A percentile compares a stretch with the other conserved stretches of the same genome.
These are phyloP conservation scores for Agroathelia rolfsii DNA, from an alignment of 1,284 basidiomycete genomes.

Conservation along the genomic window DNA sequence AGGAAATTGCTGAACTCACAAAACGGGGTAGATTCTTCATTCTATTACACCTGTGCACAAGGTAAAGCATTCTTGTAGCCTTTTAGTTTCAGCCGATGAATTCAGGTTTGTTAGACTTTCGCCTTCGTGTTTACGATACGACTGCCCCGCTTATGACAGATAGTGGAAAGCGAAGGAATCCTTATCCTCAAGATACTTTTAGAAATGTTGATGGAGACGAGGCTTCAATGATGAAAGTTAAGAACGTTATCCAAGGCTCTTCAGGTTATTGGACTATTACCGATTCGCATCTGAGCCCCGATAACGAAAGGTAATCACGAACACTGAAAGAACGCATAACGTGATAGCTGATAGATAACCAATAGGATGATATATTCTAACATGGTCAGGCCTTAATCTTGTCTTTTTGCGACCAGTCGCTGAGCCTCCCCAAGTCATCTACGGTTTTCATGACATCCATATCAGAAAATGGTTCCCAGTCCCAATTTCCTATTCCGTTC, in stretches of 20 bases:
- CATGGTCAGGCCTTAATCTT: conserved; percentile 41
- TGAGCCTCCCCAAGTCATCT: no score
- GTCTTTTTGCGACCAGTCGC: conserved; percentile 34
- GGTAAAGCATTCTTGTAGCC: conserved; percentile 29
- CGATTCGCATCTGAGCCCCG: conserved; percentile 86
- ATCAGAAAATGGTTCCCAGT: conserved; percentile 54
- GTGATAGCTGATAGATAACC: no score
- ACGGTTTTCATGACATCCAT: conserved; percentile 84
- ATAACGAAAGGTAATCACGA: conserved; percentile 83
- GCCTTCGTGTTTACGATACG: conserved; percentile 82
- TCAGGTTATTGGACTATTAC: conserved; percentile 86
- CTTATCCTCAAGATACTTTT: conserved; percentile 11
- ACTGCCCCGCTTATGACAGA: conserved; percentile 34
- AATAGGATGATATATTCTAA: conserved; percentile 86
- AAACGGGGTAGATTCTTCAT: conserved; percentile 50
- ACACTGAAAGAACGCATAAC: no score
- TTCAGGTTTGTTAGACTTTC: conserved; percentile 53
- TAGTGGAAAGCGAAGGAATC: conserved; percentile 8
- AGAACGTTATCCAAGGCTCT: conserved; percentile 72
- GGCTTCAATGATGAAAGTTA: conserved; percentile 60
- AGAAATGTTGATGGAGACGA: conserved; percentile 29
- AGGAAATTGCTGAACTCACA: conserved; percentile 2
- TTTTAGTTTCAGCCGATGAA: neutral
- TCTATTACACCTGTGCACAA: conserved; percentile 77
- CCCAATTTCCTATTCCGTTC: conserved; percentile 71